A percentile compares a stretch with the other conserved stretches of the same genome.
phyloP scores from a whole-genome alignment of 2,329 filamentous ascomycete species.

The Colletotrichum neosansevieriae region DNA sequence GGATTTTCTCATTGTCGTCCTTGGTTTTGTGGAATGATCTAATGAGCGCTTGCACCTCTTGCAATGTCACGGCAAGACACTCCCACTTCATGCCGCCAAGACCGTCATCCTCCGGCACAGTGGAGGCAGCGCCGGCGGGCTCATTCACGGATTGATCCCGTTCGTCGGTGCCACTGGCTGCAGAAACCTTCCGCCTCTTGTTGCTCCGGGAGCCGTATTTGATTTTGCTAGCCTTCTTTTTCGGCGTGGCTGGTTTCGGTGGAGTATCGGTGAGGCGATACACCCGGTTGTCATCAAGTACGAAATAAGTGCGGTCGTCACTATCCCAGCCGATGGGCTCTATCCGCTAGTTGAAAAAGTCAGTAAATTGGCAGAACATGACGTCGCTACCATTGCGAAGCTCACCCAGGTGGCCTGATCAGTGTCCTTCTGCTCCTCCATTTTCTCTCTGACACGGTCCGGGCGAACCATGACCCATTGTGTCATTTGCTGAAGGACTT shows the following conservation, averaged over 20 bases:
- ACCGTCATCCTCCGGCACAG: slow-evolving; percentile 66
- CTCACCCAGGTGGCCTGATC: slow-evolving; percentile 89
- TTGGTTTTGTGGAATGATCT: slow-evolving; percentile 78
- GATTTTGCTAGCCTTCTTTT: slow-evolving; percentile 75
- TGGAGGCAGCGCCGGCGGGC: slow-evolving; percentile 44
- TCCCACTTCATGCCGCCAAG: slow-evolving; percentile 89
- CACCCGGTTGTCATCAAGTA: slow-evolving; percentile 92
- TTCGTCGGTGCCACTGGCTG: slow-evolving; percentile 54
- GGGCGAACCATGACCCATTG: slow-evolving; percentile 90
- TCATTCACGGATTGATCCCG: slow-evolving; percentile 44
- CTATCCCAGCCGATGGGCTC: slow-evolving; percentile 91
- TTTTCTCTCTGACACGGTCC: slow-evolving; percentile 86
- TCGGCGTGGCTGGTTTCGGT: slow-evolving; percentile 69
- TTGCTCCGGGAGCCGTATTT: slow-evolving; percentile 72
- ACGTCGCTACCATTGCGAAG: not conserved
- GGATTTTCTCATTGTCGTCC: slow-evolving; percentile 85
- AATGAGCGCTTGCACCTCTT: slow-evolving; percentile 81
- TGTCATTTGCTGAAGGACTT: slow-evolving; percentile 87
- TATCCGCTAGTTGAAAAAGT: slow-evolving; percentile 66
- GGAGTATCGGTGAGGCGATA: slow-evolving; percentile 88
- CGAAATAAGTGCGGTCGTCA: slow-evolving; percentile 87
- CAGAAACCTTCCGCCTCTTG: slow-evolving; percentile 75
- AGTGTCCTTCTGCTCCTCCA: slow-evolving; percentile 83
- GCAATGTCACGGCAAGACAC: slow-evolving; percentile 84
- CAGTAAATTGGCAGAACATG: not conserved